Percentiles rank a stretch among this genome's conserved stretches.
These are phyloP conservation scores for Penicillium longicatenatum DNA, from an alignment of 495 filamentous ascomycete species.

Conservation along the genomic window DNA sequence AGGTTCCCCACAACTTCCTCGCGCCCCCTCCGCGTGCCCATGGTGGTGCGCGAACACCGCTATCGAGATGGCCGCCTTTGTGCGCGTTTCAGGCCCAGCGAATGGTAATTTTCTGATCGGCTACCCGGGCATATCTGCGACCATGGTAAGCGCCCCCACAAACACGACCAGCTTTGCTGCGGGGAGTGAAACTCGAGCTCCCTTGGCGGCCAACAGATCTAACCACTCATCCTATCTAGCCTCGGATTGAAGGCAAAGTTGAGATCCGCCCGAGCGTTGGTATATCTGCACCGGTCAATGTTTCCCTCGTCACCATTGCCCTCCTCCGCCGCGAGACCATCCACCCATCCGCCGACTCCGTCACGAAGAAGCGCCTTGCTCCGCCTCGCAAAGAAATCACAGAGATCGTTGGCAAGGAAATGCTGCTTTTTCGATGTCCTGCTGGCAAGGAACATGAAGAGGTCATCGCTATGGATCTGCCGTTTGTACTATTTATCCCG, in stretches of 20 bases:
- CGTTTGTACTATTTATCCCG: slow-evolving; percentile 96
- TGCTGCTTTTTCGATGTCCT: slow-evolving; percentile 84
- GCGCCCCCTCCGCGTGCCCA: slow-evolving; percentile 41
- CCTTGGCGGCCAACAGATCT: neutral
- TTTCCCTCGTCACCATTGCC: slow-evolving; percentile 93
- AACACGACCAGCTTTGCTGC: neutral
- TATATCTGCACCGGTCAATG: slow-evolving; percentile 80
- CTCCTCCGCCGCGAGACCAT: slow-evolving; percentile 94
- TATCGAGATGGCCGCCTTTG: slow-evolving; percentile 78
- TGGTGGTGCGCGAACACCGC: slow-evolving; percentile 45
- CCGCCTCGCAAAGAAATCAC: slow-evolving; percentile 89
- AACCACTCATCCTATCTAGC: slow-evolving; percentile 52
- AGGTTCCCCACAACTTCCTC: slow-evolving; percentile 35
- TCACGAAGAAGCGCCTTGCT: slow-evolving; percentile 88
- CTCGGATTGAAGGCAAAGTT: slow-evolving; percentile 95
- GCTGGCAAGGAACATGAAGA: slow-evolving; percentile 81
- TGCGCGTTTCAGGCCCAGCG: slow-evolving; percentile 95
- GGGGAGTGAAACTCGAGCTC: neutral
- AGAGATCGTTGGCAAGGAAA: slow-evolving; percentile 93
- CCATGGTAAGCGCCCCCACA: slow-evolving; percentile 69
- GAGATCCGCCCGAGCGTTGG: slow-evolving; percentile 88
- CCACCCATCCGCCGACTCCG: slow-evolving; percentile 90
- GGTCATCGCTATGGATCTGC: slow-evolving; percentile 95
- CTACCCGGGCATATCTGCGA: slow-evolving; percentile 97
- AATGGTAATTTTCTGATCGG: slow-evolving; percentile 97